These are phyloP conservation scores for Medicago lupulina DNA, from an alignment of 306 rosid species.

Conservation along the genomic window DNA sequence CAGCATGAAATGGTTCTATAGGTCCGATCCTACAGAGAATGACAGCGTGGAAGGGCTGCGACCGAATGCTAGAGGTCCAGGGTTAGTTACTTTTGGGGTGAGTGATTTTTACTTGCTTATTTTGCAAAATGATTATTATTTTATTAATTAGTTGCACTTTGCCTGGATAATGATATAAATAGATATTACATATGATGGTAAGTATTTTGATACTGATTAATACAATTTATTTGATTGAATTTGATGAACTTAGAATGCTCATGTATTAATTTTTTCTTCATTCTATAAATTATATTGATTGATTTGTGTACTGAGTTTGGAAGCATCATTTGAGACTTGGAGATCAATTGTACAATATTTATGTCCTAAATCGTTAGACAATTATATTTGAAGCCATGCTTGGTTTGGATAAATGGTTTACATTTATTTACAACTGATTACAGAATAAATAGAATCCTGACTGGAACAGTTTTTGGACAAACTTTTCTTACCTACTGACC, in stretches of 20 bases:
- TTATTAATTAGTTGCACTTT: neutral
- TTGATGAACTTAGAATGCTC: slow-evolving; percentile 30
- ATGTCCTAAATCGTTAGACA: slow-evolving; percentile 4
- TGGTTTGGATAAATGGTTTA: neutral
- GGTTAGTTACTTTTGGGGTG: slow-evolving; percentile 99
- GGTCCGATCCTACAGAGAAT: slow-evolving; percentile 99
- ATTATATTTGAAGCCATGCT: slow-evolving; percentile 19
- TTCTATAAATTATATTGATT: slow-evolving; percentile 17
- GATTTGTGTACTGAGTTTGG: slow-evolving; percentile 22
- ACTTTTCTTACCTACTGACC: too few species aligned
- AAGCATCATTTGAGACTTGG: slow-evolving; percentile 15
- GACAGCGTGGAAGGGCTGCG: slow-evolving; percentile 97
- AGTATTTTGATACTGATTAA: slow-evolving; percentile 8
- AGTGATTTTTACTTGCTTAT: slow-evolving; percentile 51
- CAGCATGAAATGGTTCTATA: slow-evolving; percentile 51
- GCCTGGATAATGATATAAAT: slow-evolving; percentile 7
- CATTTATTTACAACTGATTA: neutral
- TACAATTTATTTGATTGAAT: slow-evolving; percentile 28
- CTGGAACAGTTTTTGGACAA: too few species aligned
- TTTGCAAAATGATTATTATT: slow-evolving; percentile 12
- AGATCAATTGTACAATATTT: slow-evolving; percentile 18
- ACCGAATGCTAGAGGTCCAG: slow-evolving; percentile 99
- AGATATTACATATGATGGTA: slow-evolving; percentile 12
- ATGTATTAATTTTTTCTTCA: slow-evolving; percentile 15
- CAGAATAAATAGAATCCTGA: neutral